Percentiles rank a stretch among this genome's conserved stretches.
Conservation (phyloP, 768 basidiomycete species). For the Tricholoma sp. region DNA sequence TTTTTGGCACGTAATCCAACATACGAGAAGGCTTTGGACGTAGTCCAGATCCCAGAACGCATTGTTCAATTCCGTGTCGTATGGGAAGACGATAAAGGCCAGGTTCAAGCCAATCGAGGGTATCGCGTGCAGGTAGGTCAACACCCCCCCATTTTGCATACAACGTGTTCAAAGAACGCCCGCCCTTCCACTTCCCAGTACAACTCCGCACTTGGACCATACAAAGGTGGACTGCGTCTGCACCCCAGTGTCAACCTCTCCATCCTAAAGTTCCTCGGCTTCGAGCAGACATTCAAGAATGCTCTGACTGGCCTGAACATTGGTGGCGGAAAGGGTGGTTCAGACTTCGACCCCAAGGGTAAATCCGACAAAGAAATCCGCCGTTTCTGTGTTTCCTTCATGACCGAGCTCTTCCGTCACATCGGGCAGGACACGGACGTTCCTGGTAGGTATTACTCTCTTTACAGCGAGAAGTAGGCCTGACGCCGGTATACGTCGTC, state of each 20-base stretch:
- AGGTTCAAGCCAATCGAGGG: constrained; percentile 64
- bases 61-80: constrained; percentile 66
- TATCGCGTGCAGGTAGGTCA: constrained; percentile 62
- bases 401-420: constrained; percentile 68
- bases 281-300: constrained; percentile 81
- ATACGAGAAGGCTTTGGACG: constrained; percentile 62
- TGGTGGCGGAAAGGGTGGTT: constrained; percentile 78
- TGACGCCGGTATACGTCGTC: not conserved
- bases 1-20: constrained; percentile 64
- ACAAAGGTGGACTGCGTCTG: constrained; percentile 75
- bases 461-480: not conserved
- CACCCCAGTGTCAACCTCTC: constrained; percentile 78
- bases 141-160: not conserved
- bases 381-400: constrained; percentile 67
- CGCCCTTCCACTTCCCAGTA: constrained; percentile 35
- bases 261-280: constrained; percentile 81
- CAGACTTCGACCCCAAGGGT: constrained; percentile 80
- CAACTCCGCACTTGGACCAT: constrained; percentile 74
- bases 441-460: constrained; percentile 34
- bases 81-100: constrained; percentile 70
- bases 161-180: not conserved
- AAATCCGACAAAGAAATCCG: constrained; percentile 72
- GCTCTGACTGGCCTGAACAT: constrained; percentile 71
- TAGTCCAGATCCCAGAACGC: constrained; percentile 54
- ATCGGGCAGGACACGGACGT: constrained; percentile 74